phyloP scores from a whole-genome alignment of 352 stramenopile genomes.

The Globisporangium nunn region DNA sequence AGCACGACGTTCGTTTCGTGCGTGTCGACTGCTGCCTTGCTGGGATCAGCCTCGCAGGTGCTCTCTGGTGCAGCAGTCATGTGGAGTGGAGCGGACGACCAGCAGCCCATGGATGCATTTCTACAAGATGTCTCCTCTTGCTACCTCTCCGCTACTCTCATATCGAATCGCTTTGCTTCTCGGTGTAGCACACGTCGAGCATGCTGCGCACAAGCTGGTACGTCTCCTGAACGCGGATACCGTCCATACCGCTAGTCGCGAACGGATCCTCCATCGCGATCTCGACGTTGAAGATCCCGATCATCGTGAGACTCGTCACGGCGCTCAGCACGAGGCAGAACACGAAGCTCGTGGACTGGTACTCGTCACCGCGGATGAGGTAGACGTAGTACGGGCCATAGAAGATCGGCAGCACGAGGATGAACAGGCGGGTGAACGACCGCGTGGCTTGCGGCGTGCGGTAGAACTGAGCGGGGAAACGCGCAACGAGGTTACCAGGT shows the following conservation, averaged over 20 bases:
- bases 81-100: background rate
- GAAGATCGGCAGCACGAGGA: slow-evolving; percentile 78
- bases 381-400: slow-evolving; percentile 86
- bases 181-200: slow-evolving; percentile 41
- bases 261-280: slow-evolving; percentile 82
- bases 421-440: slow-evolving; percentile 80
- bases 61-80: background rate
- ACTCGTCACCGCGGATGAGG: slow-evolving; percentile 45
- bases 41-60: background rate
- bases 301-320: slow-evolving; percentile 78
- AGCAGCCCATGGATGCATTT: background rate
- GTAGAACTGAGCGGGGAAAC: slow-evolving; percentile 43
- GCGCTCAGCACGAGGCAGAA: slow-evolving; percentile 72
- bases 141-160: background rate
- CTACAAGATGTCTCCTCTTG: background rate
- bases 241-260: slow-evolving; percentile 52
- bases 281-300: slow-evolving; percentile 86
- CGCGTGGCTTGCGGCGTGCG: slow-evolving; percentile 80
- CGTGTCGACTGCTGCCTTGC: no score
- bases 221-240: slow-evolving; percentile 51
- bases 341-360: slow-evolving; percentile 56
- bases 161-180: slow-evolving; percentile 1
- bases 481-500: background rate
- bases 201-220: slow-evolving; percentile 46
- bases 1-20: no score